A percentile compares a stretch with the other conserved stretches of the same genome.
phyloP scores from a whole-genome alignment of 2,329 filamentous ascomycete genomes.

The Mycosphaerelloides madeirae region DNA sequence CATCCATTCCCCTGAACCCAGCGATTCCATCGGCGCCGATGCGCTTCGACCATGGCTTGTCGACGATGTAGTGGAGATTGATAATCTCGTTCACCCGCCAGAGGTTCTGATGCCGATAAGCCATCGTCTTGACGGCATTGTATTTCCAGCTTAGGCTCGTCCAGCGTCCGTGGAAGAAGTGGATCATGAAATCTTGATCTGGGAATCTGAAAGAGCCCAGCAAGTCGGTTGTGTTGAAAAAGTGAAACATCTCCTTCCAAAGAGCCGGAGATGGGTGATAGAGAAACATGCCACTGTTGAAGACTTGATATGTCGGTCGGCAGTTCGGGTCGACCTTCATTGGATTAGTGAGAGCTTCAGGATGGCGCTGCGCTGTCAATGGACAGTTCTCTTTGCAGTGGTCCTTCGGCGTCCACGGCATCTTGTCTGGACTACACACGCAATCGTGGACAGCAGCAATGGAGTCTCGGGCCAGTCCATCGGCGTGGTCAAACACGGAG shows the following conservation, averaged over 20 bases:
- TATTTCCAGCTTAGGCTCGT: slow-evolving; percentile 44
- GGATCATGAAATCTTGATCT: slow-evolving; percentile 50
- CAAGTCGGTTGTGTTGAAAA: slow-evolving; percentile 38
- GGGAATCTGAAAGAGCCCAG: slow-evolving; percentile 47
- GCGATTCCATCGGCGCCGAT: slow-evolving; percentile 39
- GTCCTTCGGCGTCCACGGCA: slow-evolving; percentile 44
- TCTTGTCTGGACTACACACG: slow-evolving; percentile 48
- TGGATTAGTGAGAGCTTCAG: slow-evolving; percentile 30
- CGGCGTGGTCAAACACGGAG: slow-evolving; percentile 37
- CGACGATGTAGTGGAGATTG: slow-evolving; percentile 50
- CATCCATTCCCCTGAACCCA: slow-evolving; percentile 47
- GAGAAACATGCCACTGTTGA: slow-evolving; percentile 51
- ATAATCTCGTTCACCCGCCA: slow-evolving; percentile 46
- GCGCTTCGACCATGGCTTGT: slow-evolving; percentile 50
- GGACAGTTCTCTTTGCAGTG: slow-evolving; percentile 47
- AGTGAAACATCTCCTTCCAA: slow-evolving; percentile 38
- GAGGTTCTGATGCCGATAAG: slow-evolving; percentile 48
- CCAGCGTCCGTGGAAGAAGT: slow-evolving; percentile 44
- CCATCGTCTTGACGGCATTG: slow-evolving; percentile 51
- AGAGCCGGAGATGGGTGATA: slow-evolving; percentile 42
- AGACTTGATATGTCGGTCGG: slow-evolving; percentile 40
- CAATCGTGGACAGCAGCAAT: slow-evolving; percentile 48
- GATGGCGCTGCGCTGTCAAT: slow-evolving; percentile 38
- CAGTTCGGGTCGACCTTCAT: slow-evolving; percentile 28
- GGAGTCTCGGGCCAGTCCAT: slow-evolving; percentile 36